These are phyloP conservation scores for Cryphonectria japonica DNA, from an alignment of 2,329 filamentous ascomycete genomes.

Conservation along the genomic window DNA sequence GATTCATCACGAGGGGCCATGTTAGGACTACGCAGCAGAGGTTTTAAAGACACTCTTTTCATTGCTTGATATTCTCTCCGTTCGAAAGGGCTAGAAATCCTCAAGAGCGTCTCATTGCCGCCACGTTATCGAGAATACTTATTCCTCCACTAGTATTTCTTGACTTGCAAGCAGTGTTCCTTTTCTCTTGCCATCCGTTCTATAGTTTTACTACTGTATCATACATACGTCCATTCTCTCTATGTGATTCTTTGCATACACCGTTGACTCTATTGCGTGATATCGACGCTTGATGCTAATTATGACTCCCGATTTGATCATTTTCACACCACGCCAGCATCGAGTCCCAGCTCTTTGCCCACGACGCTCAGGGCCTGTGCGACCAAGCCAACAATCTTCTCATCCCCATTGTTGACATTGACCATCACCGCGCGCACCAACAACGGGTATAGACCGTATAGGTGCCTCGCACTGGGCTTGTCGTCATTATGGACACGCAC, in stretches of 20 bases:
- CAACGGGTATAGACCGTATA: constrained; percentile 80
- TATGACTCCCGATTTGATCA: not conserved
- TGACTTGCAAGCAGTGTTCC: not conserved
- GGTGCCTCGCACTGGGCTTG: constrained; percentile 65
- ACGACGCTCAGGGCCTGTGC: constrained; percentile 65
- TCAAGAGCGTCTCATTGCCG: not conserved
- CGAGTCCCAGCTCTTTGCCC: constrained; percentile 57
- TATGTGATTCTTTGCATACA: not conserved
- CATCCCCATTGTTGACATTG: constrained; percentile 62
- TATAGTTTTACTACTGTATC: not conserved
- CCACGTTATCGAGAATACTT: not conserved
- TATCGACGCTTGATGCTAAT: not conserved
- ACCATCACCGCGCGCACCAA: constrained; percentile 66
- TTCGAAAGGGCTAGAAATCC: not conserved
- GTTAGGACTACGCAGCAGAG: constrained; percentile 21
- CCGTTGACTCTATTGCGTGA: not conserved
- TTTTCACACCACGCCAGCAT: not conserved
- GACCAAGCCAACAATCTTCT: constrained; percentile 60
- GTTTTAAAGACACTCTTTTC: not conserved
- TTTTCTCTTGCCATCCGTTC: not conserved
- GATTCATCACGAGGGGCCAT: constrained; percentile 24
- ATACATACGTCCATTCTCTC: not conserved
- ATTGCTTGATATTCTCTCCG: not conserved
- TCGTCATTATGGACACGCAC: constrained; percentile 57
- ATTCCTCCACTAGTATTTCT: not conserved